Evolutionary conservation across 495 filamentous ascomycete genomes (phyloP), one percentile per base, ranked within the genome.

Genomic region (Bombardia bombarda): DNA sequence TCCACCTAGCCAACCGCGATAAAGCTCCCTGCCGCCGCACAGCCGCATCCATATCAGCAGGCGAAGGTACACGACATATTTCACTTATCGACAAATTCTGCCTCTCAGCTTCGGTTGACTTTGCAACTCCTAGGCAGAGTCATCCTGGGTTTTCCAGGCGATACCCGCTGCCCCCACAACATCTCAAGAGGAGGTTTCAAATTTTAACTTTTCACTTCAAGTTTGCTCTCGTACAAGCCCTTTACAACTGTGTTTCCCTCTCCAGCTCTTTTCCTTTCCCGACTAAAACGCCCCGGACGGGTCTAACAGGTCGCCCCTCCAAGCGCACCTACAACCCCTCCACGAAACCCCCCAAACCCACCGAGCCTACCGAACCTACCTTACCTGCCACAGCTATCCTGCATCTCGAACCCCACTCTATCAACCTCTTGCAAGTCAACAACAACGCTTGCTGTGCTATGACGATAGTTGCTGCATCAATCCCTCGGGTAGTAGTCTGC

Each of bases 11-110:
- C 37, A 5, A n/a, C n/a, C n/a, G 50, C 52, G 53, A 57, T 56
- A 51, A 56, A 50, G 45, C 46, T 45, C 40, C 40, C 44, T 46
- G 46, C 25, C 8, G 46, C 47, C 36, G 17, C 38, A 53, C n/a
- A n/a, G n/a, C n/a, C n/a, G n/a, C n/a, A n/a, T n/a, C n/a, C n/a
- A n/a, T n/a, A n/a, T n/a, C n/a, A n/a, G n/a, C n/a, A n/a, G n/a
- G n/a, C n/a, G n/a, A n/a, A n/a, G n/a, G n/a, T n/a, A n/a, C n/a
- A n/a, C n/a, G n/a, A n/a, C n/a, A n/a, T n/a, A n/a, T n/a, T n/a
- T n/a, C n/a, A n/a, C n/a, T n/a, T n/a, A n/a, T n/a, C n/a, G n/a
- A n/a, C n/a, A n/a, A n/a, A n/a, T n/a, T n/a, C n/a, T n/a, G n/a
- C n/a, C n/a, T n/a, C n/a, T n/a, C n/a, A n/a, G n/a, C n/a, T n/a